Evolutionary conservation across 1,284 basidiomycete species (phyloP).

Genomic region (Peniophora sp.): DNA sequence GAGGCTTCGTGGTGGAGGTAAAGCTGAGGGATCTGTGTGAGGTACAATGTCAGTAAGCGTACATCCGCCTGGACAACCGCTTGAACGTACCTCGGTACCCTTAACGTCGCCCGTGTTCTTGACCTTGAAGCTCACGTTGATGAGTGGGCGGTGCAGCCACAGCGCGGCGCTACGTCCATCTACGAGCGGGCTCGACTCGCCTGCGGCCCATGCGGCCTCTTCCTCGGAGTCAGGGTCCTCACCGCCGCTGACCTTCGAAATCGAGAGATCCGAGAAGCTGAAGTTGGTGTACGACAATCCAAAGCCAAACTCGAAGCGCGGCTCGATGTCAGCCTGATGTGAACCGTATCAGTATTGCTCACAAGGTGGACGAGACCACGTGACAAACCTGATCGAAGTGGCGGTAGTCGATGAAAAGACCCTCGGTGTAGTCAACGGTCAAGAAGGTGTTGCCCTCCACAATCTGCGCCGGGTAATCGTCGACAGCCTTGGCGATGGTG

Average conservation of each 20-base stretch:
- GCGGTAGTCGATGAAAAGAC: slow-evolving; percentile 51
- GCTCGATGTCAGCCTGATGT: slow-evolving; percentile 34
- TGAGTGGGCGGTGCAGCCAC: slow-evolving; percentile 19
- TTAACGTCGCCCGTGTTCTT: slow-evolving; percentile 21
- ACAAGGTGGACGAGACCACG: neutral
- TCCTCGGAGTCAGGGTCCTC: slow-evolving; percentile 1
- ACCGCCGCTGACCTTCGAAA: slow-evolving; percentile 9
- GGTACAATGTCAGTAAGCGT: no score
- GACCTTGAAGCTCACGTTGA: slow-evolving; percentile 20
- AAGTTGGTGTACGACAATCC: slow-evolving; percentile 51
- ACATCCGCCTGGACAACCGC: neutral
- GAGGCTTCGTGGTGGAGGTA: slow-evolving; percentile 33
- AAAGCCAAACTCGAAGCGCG: slow-evolving; percentile 58
- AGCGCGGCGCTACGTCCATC: slow-evolving; percentile 11
- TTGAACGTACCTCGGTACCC: slow-evolving; percentile 21
- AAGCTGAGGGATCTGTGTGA: slow-evolving; percentile 32
- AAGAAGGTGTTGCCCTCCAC: slow-evolving; percentile 23
- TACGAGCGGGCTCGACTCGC: slow-evolving; percentile 5
- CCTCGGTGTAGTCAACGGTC: slow-evolving; percentile 16
- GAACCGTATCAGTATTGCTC: neutral
- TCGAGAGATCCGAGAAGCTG: slow-evolving; percentile 27
- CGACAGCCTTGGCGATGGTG: slow-evolving; percentile 43
- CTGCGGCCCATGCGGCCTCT: slow-evolving; percentile 32
- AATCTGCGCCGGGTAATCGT: slow-evolving; percentile 41
- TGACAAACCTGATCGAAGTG: slow-evolving; percentile 45